phyloP scores from a whole-genome alignment of 176 grass and related monocot genomes.

The Oryza rufipogon region DNA sequence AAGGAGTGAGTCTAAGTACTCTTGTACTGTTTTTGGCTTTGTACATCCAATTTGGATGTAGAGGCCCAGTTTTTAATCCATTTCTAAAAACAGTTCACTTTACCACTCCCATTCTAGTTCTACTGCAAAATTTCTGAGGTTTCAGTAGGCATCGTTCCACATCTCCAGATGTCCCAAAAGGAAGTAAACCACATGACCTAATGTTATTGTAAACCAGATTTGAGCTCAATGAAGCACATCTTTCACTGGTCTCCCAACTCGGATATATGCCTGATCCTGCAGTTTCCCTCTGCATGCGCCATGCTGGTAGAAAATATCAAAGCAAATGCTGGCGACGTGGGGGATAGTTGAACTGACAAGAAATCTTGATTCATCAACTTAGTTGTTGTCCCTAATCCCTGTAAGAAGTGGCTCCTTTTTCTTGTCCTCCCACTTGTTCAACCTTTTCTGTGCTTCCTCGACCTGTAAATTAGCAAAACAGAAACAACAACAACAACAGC shows the following conservation, averaged over 20 bases:
- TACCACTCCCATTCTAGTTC: too few relatives aligned
- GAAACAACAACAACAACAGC: neutral
- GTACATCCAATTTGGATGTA: too few relatives aligned
- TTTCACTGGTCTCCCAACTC: neutral
- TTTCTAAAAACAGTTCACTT: too few relatives aligned
- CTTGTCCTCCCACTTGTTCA: slow-evolving; percentile 76
- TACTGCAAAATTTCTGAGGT: neutral
- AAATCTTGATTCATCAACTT: neutral
- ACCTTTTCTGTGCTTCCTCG: slow-evolving; percentile 68
- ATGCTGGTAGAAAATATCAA: neutral
- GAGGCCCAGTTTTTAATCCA: too few relatives aligned
- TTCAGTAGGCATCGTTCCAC: neutral
- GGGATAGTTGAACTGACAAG: neutral
- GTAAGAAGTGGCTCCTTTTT: slow-evolving; percentile 64
- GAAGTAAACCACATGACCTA: neutral
- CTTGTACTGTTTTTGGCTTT: too few relatives aligned
- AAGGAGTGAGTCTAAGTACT: too few relatives aligned
- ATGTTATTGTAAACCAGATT: neutral
- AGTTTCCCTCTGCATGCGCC: neutral
- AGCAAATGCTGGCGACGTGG: neutral
- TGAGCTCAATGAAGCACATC: neutral
- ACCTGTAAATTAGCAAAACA: slow-evolving; percentile 53
- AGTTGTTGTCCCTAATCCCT: neutral
- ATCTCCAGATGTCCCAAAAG: neutral
- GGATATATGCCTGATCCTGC: neutral